Evolutionary conservation across 805 yeast genomes (phyloP), one percentile per base, ranked within the genome.

Genomic region (Priceomyces melissophilus): DNA sequence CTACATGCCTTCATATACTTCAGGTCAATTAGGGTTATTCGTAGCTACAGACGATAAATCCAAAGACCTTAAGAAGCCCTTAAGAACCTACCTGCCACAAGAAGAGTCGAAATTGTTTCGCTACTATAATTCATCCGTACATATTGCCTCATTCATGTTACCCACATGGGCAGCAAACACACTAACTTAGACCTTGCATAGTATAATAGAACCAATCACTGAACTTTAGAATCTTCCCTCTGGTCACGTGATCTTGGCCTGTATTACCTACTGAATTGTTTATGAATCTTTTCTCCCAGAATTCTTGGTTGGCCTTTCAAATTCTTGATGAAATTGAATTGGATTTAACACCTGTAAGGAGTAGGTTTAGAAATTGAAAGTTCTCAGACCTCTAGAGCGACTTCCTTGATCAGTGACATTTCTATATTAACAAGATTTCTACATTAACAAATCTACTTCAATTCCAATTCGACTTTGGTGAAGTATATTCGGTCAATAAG

Each of bases 1-100:
- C 46, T 83, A 87, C 52, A 87, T 87, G 61, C 96, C 96, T 30
- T 79, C 87, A 10, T 87, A 87, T 62, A 87, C 96, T 2, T 82
- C 91, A 6, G 96, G 96, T 11, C 95, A 87, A 62, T 73, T 87
- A 47, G 95, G 95, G 1, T 69, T 87, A 41, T 72, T 87, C 59
- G 76, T 86, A 15, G 85, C 91, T 45, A 73, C 83, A 32, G 82
- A 81, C 55, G 76, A 82, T 53, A 49, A 65, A 1, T 32, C 56
- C 0, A 65, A 71, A 15, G 60, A 71, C 47, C 66, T 86, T 41
- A 62, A 62, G 15, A 60, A 45, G 27, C 91, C 95, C 7, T 43
- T 61, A 23, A 76, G 90, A 50, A 53, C 48, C 17, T 55, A 74
- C 39, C 49, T 73, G 5, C 47, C 61, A 2, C 73, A 65, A 17